These are phyloP conservation scores for Phascolomyces articulosus DNA, from an alignment of 371 early-diverging fungal species.

Conservation along the genomic window DNA sequence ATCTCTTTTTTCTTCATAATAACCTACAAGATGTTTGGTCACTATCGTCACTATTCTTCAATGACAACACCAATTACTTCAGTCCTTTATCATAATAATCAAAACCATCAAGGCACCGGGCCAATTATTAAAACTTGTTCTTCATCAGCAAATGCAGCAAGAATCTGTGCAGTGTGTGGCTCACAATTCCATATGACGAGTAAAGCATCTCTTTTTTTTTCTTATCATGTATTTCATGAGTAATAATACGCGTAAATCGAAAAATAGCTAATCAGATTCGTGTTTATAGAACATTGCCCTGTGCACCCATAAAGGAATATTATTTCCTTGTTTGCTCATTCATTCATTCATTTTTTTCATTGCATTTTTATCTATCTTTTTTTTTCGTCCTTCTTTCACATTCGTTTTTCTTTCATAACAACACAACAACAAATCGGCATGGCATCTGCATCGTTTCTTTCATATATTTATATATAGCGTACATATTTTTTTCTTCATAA, in stretches of 20 bases:
- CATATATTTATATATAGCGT: too few relatives aligned
- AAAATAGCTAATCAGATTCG: background rate
- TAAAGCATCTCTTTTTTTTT: conserved; percentile 4
- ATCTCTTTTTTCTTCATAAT: too few relatives aligned
- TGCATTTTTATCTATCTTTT: background rate
- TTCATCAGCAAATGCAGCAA: background rate
- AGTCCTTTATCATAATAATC: background rate
- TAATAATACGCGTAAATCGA: too few relatives aligned
- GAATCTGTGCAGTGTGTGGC: conserved; percentile 36
- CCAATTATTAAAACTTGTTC: background rate
- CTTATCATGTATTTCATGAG: background rate
- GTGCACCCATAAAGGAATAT: conserved; percentile 24
- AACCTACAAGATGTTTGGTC: background rate
- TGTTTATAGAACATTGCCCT: conserved; percentile 36
- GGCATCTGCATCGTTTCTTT: too few relatives aligned
- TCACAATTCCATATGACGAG: conserved; percentile 40
- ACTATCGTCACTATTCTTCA: background rate
- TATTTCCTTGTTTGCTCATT: background rate
- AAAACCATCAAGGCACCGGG: background rate
- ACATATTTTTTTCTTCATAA: background rate
- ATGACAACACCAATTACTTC: background rate
- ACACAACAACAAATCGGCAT: too few relatives aligned
- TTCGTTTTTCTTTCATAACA: too few relatives aligned
- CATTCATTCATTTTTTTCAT: background rate
- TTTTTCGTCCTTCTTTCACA: background rate